A percentile compares a stretch with the other conserved stretches of the same genome.
These are phyloP conservation scores for Pezicula carpinea DNA, from an alignment of 2,329 filamentous ascomycete species.

Conservation along the genomic window DNA sequence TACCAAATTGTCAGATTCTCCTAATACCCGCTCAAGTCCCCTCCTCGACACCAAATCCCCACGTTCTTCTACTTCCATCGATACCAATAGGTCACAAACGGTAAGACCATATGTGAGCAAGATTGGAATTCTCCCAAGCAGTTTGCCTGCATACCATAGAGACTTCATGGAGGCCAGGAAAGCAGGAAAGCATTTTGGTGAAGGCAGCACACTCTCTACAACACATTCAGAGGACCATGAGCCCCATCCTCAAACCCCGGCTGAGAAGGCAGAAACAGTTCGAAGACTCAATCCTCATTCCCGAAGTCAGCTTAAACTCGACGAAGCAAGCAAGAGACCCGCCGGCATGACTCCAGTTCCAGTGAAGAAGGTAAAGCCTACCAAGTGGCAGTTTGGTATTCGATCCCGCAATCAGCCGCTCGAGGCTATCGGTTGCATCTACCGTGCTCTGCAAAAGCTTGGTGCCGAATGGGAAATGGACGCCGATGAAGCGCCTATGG, in stretches of 20 bases:
- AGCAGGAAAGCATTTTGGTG: constrained; percentile 43
- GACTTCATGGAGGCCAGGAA: constrained; percentile 78
- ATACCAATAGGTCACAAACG: constrained; percentile 23
- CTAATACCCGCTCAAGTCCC: constrained; percentile 15
- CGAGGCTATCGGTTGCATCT: constrained; percentile 92
- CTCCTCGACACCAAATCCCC: constrained; percentile 26
- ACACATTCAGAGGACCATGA: constrained; percentile 35
- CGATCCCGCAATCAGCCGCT: constrained; percentile 89
- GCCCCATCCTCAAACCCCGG: constrained; percentile 47
- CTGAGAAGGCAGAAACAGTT: constrained; percentile 77
- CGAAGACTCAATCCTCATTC: constrained; percentile 83
- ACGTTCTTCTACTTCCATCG: constrained; percentile 26
- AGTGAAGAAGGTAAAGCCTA: constrained; percentile 69
- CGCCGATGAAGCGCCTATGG: constrained; percentile 40
- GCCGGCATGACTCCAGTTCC: constrained; percentile 61
- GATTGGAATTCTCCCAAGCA: constrained; percentile 86
- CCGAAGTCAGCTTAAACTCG: constrained; percentile 63
- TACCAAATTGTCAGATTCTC: neutral
- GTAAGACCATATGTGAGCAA: constrained; percentile 56
- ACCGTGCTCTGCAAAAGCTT: constrained; percentile 82
- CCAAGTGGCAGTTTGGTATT: constrained; percentile 98
- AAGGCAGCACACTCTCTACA: constrained; percentile 24
- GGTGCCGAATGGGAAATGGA: constrained; percentile 82
- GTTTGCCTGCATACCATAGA: constrained; percentile 83
- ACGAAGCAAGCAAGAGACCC: constrained; percentile 56